Conservation (phyloP, 768 basidiomycete species). For the Omphalotus guepiniiformis region DNA sequence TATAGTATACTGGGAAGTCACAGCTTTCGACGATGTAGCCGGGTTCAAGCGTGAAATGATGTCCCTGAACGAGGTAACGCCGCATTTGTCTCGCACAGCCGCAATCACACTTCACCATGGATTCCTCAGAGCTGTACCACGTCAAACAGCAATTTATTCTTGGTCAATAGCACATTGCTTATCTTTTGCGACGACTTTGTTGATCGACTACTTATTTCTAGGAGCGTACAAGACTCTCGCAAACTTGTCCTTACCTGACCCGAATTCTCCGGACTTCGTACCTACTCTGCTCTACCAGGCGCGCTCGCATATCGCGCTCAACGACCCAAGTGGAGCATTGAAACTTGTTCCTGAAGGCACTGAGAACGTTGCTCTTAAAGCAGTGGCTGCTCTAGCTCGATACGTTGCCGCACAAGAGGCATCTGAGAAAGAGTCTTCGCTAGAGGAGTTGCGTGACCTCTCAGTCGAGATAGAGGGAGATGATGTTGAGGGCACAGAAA, state of each 20-base stretch:
- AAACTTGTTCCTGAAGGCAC: constrained; percentile 51
- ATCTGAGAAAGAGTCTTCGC: constrained; percentile 47
- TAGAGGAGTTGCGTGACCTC: constrained; percentile 83
- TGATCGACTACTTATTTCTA: constrained; percentile 20
- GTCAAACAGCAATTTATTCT: constrained; percentile 75
- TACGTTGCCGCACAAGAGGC: constrained; percentile 48
- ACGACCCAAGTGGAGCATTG: constrained; percentile 52
- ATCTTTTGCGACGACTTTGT: not conserved
- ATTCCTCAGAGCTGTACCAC: constrained; percentile 61
- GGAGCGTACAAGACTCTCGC: constrained; percentile 69
- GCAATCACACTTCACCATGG: constrained; percentile 30
- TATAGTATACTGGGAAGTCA: no score
- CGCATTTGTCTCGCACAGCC: not conserved
- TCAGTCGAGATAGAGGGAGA: constrained; percentile 84
- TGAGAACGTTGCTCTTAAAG: constrained; percentile 66
- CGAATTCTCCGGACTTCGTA: constrained; percentile 58
- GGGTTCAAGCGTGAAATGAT: not conserved
- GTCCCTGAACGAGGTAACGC: not conserved
- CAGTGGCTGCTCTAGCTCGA: constrained; percentile 69
- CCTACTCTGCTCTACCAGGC: constrained; percentile 72
- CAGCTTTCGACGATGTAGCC: no score
- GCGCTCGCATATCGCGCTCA: constrained; percentile 71
- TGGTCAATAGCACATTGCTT: constrained; percentile 34
- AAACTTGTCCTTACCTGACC: constrained; percentile 50
- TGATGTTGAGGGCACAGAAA: constrained; percentile 60